Evolutionary conservation across 768 basidiomycete species (phyloP), one percentile per base, ranked within the genome.

Genomic region (Psilocybe sp.): DNA sequence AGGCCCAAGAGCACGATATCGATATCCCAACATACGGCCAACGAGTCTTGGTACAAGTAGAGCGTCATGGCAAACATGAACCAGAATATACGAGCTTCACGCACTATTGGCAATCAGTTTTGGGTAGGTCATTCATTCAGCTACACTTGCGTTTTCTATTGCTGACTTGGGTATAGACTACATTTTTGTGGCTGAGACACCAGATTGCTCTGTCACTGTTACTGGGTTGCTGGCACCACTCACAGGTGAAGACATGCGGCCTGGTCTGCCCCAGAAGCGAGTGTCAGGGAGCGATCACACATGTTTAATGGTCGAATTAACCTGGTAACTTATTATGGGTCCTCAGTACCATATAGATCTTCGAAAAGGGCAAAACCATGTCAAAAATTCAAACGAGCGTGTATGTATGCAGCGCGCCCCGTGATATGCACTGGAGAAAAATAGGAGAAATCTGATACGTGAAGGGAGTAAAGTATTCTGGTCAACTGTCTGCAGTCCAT

Each of bases 81-180:
- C 92, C 93, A 3, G 78, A 82, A 64, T 98, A 85, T 73, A 95
- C 94, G 34, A 90, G 87, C 62, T 96, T 87, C 60, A 92, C 95
- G 0, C 82, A 90, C 65, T 85, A 85, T 60, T 95, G 92, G 91
- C 81, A 88, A 60, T 69, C 86, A 8, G 86, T 87, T 3, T 63
- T 95, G 62, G 92, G 92, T 88, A 57, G 52, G 72, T 18, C 48
- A 39, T 28, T 32, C 12, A 14, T 46, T 31, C 28, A 28, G 11
- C 40, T 38, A 12, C 33, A 8, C 20, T 47, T 20, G 49, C 42
- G 19, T 37, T 46, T 32, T n/a, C 6, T n/a, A 13, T 44, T 4
- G 15, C 10, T 43, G 13, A 40, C 47, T 9, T 13, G 32, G 12
- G 9, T n/a, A 35, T 41, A 95, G 95, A 97, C 72, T 98, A 98